Base-by-base conservation (phyloP, 2,329 filamentous ascomycete genomes). In the Colletotrichum somersetense region DNA sequence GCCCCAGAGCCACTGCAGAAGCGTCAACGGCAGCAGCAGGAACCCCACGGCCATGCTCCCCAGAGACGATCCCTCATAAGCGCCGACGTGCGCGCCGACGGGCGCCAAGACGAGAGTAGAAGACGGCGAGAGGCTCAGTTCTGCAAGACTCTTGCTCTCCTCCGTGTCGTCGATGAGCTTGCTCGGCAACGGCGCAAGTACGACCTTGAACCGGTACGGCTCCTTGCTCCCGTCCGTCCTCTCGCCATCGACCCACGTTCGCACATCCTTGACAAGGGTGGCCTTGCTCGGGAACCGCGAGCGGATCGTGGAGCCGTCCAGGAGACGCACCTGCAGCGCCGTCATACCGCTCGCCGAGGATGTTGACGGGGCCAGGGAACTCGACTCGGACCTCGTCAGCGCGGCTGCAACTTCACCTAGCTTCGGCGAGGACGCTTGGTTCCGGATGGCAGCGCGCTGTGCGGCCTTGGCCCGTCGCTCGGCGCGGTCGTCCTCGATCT, bases 41-140 rank as follows among this genome's bases (percentile, higher is more conserved):
- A 48, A 71, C 56, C 33, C 65, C 20, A 65, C 5, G 11, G 58
- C 20, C 62, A 42, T 63, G 23, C 58, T 73, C 59, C 50, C 76
- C 76, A 53, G 78, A 77, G 7, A 71, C 53, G n/a, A 70, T 0
- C 74, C 77, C 20, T 76, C 76, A 72, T 87, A 88, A 0, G 86
- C 87, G 0, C 79, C 76, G 0, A 82, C 78, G 67, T 81, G 84
- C 23, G 79, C 82, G 46, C 87, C 85, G 2, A 94, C 88, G 0
- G 94, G 94, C 0, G 96, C 88, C 58, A 98, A 88, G 12, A 98
- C 91, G 3, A 98, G 85, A 0, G 94, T 98, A 1, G 94, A 93
- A 6, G 91, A 95, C 0, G 95, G 95, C 0, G 90, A 87, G 0
- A 97, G 85, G 1, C 91, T 93, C 10, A 97, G 86, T 6, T 93